Evolutionary conservation across 116 monocot species (phyloP), one percentile per base, ranked within the genome.

Genomic region (Zostera marina): DNA sequence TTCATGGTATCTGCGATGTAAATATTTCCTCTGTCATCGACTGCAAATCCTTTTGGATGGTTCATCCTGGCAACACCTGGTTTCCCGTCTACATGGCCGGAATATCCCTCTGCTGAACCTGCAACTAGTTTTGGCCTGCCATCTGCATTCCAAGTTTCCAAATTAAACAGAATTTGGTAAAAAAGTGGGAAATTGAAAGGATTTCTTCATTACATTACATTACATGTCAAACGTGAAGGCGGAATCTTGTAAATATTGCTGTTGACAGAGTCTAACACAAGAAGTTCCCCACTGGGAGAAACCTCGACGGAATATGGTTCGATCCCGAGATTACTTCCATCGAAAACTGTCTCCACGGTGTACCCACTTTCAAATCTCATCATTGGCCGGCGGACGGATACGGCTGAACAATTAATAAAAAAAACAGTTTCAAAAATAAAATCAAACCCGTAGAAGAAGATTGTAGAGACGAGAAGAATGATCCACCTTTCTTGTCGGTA

Each of bases 261-360:
- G 64, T 85, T 96, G 26, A 76, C 67, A 0, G 89, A 96, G 71
- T 96, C 96, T 53, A 96, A 68, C 24, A 96, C 72, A 53, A 89
- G 66, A 15, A 96, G 76, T 40, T 96, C 89, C 57, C 96, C 88
- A 17, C 56, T 73, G 38, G 79, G 82, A 2, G 82, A 53, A 49
- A 89, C 72, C 77, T 85, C 85, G 20, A 85, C 85, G 1, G 96
- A 49, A 61, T 75, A 83, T 0, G 96, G 96, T 66, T 96, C 96
- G 59, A 96, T 96, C 54, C 96, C 96, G 9, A 96, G 85, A 74
- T 96, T 96, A 64, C 96, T 96, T 59, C 96, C 96, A 52, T 96
- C 96, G 47, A 96, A 94, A 47, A 96, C 96, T 2, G 96, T 96
- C 72, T 96, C 96, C 21, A 96, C 96, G 4, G 65, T 76, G 66